Conservation (phyloP, 805 yeast genomes). For the Torulaspora gathmanii region DNA sequence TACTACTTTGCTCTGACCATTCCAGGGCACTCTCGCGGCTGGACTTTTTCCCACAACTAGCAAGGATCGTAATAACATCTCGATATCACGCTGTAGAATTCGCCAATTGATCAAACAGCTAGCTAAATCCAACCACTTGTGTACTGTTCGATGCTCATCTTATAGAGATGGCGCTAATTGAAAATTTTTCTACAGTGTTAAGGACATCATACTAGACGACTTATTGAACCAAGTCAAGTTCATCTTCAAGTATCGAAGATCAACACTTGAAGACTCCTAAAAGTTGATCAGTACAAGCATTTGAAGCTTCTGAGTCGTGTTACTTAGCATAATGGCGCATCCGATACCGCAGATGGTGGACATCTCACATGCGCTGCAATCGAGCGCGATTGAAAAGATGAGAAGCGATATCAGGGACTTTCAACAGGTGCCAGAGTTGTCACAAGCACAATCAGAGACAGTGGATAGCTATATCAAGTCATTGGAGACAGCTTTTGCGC, state of each 20-base stretch:
- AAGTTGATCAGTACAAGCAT: not conserved
- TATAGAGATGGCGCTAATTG: not conserved
- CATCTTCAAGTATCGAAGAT: not conserved
- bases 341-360: slow-evolving; percentile 33
- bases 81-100: not conserved
- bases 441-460: slow-evolving; percentile 15
- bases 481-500: slow-evolving; percentile 21
- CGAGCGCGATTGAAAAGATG: slow-evolving; percentile 28
- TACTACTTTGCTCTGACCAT: not conserved
- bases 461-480: slow-evolving; percentile 24
- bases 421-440: slow-evolving; percentile 12
- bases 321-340: slow-evolving; percentile 15
- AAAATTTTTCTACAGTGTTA: not conserved
- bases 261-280: not conserved
- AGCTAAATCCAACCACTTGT: not conserved
- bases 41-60: not conserved
- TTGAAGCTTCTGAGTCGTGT: not conserved
- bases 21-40: not conserved
- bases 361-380: slow-evolving; percentile 32
- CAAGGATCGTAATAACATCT: slow-evolving; percentile 1
- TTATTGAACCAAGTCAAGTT: not conserved
- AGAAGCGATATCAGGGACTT: slow-evolving; percentile 25
- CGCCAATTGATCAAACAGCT: not conserved
- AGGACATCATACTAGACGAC: not conserved
- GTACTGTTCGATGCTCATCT: not conserved